Base-by-base conservation (phyloP, 1,284 basidiomycete genomes). In the Tranzscheliella williamsii region DNA sequence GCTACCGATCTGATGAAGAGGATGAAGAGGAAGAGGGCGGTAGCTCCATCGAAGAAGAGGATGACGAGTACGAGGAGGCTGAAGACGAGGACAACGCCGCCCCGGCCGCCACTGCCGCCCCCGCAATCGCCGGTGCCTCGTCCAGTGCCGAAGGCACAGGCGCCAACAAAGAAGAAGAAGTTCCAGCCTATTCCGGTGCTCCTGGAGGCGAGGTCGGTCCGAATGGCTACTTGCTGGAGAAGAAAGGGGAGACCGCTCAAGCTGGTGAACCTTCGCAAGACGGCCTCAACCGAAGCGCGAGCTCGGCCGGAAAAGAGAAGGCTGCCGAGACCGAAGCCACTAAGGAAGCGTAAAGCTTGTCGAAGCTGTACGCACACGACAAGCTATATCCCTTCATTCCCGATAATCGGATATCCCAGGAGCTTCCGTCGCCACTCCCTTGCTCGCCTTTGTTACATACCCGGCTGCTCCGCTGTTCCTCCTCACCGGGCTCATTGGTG, bases 21-120 rank as follows among this genome's bases (percentile, higher is more conserved):
- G 84, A 83, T 13, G 84, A 86, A 17, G 84, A 85, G 34, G 85
- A 84, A 16, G 87, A 85, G 42, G 87, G 85, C 8, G 86, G 85
- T 27, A 87, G 85, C 42, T 81, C 85, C 21, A 89, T 89, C 69
- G 88, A 88, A 52, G 85, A 85, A 38, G 85, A 85, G 6, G 86
- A 84, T 29, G 71, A 73, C 6, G 54, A 58, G 16, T 65, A 68
- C 38, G 56, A 72, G 34, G 85, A 85, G 15, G 86, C 84, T 43
- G 72, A 55, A 9, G 62, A 48, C 11, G 48, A 64, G 11, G 63
- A 73, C 42, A 44, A 61, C 38, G 56, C 53, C 30, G 35, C 46
- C 24, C 40, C 38, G 15, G 68, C 70, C 7, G 35, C 45, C 22
- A 26, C 23, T 37, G 56, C 62, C 16, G 69, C 70, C 8, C 60